Percentiles rank a stretch among this genome's conserved stretches.
These are phyloP conservation scores for Phylloporus sp. DNA, from an alignment of 768 basidiomycete genomes.

Conservation along the genomic window DNA sequence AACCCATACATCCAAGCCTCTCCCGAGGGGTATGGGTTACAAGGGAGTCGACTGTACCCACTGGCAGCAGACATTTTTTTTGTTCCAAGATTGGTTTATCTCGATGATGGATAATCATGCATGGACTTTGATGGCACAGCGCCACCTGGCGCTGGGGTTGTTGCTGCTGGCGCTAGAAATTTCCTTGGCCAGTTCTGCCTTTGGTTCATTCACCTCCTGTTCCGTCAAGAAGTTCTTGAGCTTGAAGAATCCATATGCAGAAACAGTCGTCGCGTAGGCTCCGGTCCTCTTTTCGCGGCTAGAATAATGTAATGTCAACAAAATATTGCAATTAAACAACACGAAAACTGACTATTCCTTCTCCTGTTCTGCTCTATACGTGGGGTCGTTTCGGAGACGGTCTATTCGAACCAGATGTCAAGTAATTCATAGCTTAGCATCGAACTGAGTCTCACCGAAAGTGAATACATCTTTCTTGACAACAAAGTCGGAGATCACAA, in stretches of 20 bases:
- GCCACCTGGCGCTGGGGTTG: too few relatives aligned
- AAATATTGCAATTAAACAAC: not conserved
- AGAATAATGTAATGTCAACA: not conserved
- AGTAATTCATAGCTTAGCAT: not conserved
- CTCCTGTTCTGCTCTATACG: slow-evolving; percentile 7
- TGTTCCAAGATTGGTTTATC: too few relatives aligned
- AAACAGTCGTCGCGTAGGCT: slow-evolving; percentile 13
- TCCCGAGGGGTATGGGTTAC: too few relatives aligned
- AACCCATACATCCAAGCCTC: too few relatives aligned
- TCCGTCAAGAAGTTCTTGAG: slow-evolving; percentile 11
- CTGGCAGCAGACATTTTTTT: too few relatives aligned
- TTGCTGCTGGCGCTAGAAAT: slow-evolving; percentile 1
- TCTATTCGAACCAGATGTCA: not conserved
- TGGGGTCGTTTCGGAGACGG: slow-evolving; percentile 9
- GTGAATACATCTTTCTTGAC: slow-evolving; percentile 12
- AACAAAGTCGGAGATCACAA: slow-evolving; percentile 10
- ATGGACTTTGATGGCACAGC: too few relatives aligned
- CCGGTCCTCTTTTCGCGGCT: slow-evolving; percentile 13
- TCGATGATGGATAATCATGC: too few relatives aligned
- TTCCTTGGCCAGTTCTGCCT: slow-evolving; percentile 7
- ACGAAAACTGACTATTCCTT: slow-evolving; percentile 13
- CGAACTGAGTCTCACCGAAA: slow-evolving; percentile 5
- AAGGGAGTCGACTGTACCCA: too few relatives aligned
- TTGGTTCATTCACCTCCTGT: slow-evolving; percentile 11
- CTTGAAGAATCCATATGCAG: slow-evolving; percentile 18